Percentiles rank a stretch among this genome's conserved stretches.
Conservation (phyloP, 306 rosid species). For the Ammopiptanthus mongolicus region DNA sequence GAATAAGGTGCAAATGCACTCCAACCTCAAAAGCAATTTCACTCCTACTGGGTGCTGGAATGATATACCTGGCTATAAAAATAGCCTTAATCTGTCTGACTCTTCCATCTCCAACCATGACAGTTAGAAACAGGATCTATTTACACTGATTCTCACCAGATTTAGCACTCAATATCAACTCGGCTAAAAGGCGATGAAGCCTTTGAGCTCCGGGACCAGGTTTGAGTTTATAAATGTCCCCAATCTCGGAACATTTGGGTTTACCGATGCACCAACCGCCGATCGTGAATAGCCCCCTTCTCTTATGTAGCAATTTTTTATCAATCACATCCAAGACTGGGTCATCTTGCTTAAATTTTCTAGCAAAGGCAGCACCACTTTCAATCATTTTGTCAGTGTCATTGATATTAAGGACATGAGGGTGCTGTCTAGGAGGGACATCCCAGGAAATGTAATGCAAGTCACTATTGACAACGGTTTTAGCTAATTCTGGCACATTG, state of each 20-base stretch:
- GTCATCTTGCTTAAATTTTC: slow-evolving; percentile 61
- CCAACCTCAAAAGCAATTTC: slow-evolving; percentile 1
- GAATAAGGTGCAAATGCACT: slow-evolving; percentile 20
- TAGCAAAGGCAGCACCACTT: slow-evolving; percentile 78
- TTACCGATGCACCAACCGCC: slow-evolving; percentile 93
- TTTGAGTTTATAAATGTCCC: slow-evolving; percentile 56
- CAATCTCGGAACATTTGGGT: slow-evolving; percentile 68
- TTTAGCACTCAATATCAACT: slow-evolving; percentile 34
- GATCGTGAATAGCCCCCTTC: slow-evolving; percentile 51
- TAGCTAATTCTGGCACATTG: slow-evolving; percentile 66
- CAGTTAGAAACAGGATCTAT: slow-evolving; percentile 40
- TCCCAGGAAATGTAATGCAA: slow-evolving; percentile 91
- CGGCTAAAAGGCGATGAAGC: slow-evolving; percentile 48
- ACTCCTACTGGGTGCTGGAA: slow-evolving; percentile 2
- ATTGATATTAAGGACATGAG: slow-evolving; percentile 63
- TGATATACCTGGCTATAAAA: background rate
- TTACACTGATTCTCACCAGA: slow-evolving; percentile 59
- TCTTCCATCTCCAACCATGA: slow-evolving; percentile 19
- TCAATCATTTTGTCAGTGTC: slow-evolving; percentile 69
- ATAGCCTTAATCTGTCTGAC: slow-evolving; percentile 3
- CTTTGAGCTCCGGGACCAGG: slow-evolving; percentile 69
- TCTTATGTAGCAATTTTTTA: slow-evolving; percentile 38
- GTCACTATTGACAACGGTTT: slow-evolving; percentile 70
- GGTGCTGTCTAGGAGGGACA: slow-evolving; percentile 81
- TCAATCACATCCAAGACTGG: slow-evolving; percentile 65